Percentiles rank a stretch among this genome's conserved stretches.
Conservation (phyloP, 2,329 filamentous ascomycete species). For the Pezicula neosporulosa region DNA sequence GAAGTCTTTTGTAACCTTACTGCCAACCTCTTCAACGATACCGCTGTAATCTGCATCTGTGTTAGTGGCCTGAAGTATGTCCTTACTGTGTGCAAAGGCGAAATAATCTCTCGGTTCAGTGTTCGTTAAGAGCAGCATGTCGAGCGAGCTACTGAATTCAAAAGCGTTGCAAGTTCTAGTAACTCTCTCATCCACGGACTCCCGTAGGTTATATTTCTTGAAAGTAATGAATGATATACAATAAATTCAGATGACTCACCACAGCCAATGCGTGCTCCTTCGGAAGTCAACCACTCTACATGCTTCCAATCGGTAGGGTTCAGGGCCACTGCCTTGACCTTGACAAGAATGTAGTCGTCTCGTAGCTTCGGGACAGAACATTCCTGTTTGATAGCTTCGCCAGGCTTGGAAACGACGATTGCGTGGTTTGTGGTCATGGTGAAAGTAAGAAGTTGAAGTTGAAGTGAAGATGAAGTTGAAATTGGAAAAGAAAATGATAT, state of each 20-base stretch:
- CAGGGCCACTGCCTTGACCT: conserved; percentile 25
- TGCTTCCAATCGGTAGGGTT: conserved; percentile 31
- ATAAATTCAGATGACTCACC: not conserved
- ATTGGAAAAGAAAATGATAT: too few species aligned
- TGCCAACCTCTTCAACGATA: conserved; percentile 42
- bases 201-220: too few species aligned
- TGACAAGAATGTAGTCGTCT: conserved; percentile 27
- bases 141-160: too few species aligned
- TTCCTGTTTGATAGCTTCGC: conserved; percentile 17
- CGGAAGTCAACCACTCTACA: conserved; percentile 16
- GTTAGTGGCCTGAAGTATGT: too few species aligned
- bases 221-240: too few species aligned
- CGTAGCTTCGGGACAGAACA: conserved; percentile 22
- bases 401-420: conserved; percentile 20
- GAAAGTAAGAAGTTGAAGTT: not conserved
- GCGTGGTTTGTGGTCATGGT: conserved; percentile 21
- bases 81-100: too few species aligned
- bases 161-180: too few species aligned
- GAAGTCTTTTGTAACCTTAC: conserved; percentile 36
- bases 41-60: conserved; percentile 39
- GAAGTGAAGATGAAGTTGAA: not conserved
- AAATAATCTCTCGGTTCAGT: too few species aligned
- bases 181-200: too few species aligned
- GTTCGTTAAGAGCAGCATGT: too few species aligned
- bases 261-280: conserved; percentile 32